These are phyloP conservation scores for Ammopiptanthus mongolicus DNA, from an alignment of 306 rosid genomes.

Conservation along the genomic window DNA sequence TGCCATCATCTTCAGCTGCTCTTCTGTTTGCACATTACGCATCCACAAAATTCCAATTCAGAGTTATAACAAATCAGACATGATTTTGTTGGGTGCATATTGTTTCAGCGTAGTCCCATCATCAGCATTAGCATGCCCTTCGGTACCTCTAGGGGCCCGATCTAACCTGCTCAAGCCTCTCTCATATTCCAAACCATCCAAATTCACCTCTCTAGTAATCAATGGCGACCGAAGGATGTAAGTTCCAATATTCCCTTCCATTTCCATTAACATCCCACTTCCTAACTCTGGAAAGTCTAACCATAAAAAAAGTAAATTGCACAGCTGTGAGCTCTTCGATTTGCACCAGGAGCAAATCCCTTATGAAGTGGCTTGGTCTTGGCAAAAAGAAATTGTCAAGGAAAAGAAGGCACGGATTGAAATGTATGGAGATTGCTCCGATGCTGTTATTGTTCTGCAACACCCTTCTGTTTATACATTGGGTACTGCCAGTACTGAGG, in stretches of 20 bases:
- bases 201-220: not conserved
- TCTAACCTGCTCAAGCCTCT: not conserved
- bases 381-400: constrained; percentile 35
- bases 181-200: constrained; percentile 8
- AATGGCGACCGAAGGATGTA: constrained; percentile 23
- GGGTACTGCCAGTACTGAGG: constrained; percentile 26
- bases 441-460: constrained; percentile 36
- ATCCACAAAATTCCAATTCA: not conserved
- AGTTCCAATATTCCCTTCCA: constrained; percentile 9
- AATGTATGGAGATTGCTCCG: constrained; percentile 26
- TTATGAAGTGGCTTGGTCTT: constrained; percentile 46
- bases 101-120: constrained; percentile 10
- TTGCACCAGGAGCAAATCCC: constrained; percentile 54
- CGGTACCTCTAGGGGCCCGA: not conserved
- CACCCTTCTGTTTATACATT: constrained; percentile 37
- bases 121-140: constrained; percentile 6
- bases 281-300: not conserved
- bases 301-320: not conserved
- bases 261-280: not conserved
- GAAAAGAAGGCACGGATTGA: constrained; percentile 35
- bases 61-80: not conserved
- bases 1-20: not conserved
- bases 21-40: not conserved
- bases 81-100: constrained; percentile 23
- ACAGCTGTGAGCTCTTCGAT: constrained; percentile 71